Evolutionary conservation across 192 early-diverging fungal species (phyloP).

Genomic region (Backusella psychrophila): DNA sequence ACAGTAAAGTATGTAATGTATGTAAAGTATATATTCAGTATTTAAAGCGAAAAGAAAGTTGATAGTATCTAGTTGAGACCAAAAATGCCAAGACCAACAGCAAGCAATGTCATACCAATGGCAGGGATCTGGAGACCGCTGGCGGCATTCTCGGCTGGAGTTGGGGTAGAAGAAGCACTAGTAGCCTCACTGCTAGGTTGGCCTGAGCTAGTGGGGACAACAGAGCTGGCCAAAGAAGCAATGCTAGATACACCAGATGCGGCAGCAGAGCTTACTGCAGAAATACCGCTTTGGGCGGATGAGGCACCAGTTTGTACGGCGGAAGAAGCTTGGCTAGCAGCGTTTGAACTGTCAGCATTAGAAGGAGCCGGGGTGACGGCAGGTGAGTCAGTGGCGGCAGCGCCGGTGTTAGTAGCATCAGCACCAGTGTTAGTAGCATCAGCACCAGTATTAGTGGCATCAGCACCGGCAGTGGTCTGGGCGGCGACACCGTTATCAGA

Average conservation of each 20-base stretch:
- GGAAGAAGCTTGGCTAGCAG: neutral
- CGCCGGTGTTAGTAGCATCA: neutral
- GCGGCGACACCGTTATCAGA: neutral
- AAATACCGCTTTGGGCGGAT: neutral
- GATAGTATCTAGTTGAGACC: neutral
- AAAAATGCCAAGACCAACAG: neutral
- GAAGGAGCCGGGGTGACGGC: neutral
- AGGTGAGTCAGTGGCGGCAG: neutral
- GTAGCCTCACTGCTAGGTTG: conserved; percentile 4
- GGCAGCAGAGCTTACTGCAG: neutral
- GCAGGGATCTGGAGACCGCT: neutral
- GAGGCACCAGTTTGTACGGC: neutral
- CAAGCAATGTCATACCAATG: neutral
- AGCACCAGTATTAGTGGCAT: neutral
- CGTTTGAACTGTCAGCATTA: neutral
- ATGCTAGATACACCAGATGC: neutral
- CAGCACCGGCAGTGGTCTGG: neutral
- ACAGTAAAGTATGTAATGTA: neutral
- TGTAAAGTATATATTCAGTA: neutral
- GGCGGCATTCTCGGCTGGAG: neutral
- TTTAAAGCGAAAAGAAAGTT: neutral
- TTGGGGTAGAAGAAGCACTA: conserved; percentile 7
- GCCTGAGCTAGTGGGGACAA: neutral
- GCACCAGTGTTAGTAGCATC: neutral
- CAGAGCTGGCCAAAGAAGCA: neutral